Evolutionary conservation across 1,284 basidiomycete genomes (phyloP), one percentile per base, ranked within the genome.

Genomic region (Cystobasidium slooffiae): DNA sequence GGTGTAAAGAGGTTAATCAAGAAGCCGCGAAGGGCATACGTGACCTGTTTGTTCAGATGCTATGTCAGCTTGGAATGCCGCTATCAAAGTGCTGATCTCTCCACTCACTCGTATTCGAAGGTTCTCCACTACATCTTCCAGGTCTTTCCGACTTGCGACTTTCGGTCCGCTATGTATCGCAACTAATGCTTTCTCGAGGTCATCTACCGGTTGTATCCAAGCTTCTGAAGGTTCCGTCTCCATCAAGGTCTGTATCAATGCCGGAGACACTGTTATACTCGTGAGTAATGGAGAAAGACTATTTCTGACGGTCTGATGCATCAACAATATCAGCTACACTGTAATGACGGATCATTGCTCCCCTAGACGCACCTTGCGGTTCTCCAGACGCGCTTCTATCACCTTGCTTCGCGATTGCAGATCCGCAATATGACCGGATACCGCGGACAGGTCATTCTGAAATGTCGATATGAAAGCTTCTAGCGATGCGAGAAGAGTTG

Each of bases 401-500:
- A 91, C 89, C 77, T 92, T 91, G 80, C 92, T 95, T 49, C 93
- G 88, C 75, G 88, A 87, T 81, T 99, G 96, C 31, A 99, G 86
- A 77, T 96, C 91, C 0, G 92, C 90, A 81, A 99, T 97, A 81
- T 99, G 95, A 0, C 93, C 91, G 2, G 96, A 97, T 5, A 98
- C 94, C 1, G 90, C 89, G 3, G 91, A 91, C 6, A 99, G 86
- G 83, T 99, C 95, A 78, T 87, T 90, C 82, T 97, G 94, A 80
- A 99, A 99, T 0, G 93, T 96, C 1, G 93, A 93, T 10, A 98
- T 86, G 82, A 98, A 98, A 1, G 88, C 86, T 78, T 95, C 90
- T 3, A 99, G 86, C 0, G 92, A 92, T 77, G 91, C 89, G 59
- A 98, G 85, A 52, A 97, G 85, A 77, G 86, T 85, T 63, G 90